phyloP scores from a whole-genome alignment of 176 grass and related monocot species.

The Zoysia pacifica region DNA sequence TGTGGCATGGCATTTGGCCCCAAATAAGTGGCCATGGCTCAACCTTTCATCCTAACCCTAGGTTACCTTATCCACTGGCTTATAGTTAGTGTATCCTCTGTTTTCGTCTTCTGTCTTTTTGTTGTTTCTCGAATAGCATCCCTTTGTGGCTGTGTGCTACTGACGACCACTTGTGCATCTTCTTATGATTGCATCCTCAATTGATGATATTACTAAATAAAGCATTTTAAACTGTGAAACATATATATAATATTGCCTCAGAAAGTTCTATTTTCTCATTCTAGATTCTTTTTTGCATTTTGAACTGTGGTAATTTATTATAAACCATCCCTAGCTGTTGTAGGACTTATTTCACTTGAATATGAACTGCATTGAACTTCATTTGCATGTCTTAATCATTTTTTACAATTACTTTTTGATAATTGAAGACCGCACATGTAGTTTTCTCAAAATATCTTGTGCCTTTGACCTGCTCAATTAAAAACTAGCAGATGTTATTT shows the following conservation, averaged over 20 bases:
- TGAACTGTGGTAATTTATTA: background rate
- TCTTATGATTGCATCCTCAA: slow-evolving; percentile 41
- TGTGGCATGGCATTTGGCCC: slow-evolving; percentile 39
- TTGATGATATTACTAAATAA: slow-evolving; percentile 31
- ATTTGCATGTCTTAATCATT: slow-evolving; percentile 13
- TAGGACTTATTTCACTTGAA: background rate
- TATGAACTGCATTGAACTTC: slow-evolving; percentile 3
- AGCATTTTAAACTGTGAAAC: background rate
- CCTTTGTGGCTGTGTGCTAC: slow-evolving; percentile 36
- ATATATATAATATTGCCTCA: background rate
- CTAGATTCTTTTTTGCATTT: background rate
- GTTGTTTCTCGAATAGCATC: slow-evolving; percentile 45
- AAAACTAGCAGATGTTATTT: slow-evolving; percentile 33
- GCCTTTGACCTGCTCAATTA: slow-evolving; percentile 5
- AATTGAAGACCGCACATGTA: background rate
- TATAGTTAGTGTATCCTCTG: slow-evolving; percentile 30
- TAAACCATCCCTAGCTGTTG: background rate
- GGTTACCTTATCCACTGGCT: slow-evolving; percentile 52
- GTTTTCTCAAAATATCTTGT: slow-evolving; percentile 4
- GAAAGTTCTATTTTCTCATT: background rate
- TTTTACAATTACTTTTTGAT: background rate
- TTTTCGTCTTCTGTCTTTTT: slow-evolving; percentile 32
- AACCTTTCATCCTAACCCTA: slow-evolving; percentile 40
- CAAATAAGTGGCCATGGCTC: slow-evolving; percentile 53
- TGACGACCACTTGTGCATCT: slow-evolving; percentile 35